Conservation (phyloP, 2,329 filamentous ascomycete genomes). For the Neofusicoccum ribis region DNA sequence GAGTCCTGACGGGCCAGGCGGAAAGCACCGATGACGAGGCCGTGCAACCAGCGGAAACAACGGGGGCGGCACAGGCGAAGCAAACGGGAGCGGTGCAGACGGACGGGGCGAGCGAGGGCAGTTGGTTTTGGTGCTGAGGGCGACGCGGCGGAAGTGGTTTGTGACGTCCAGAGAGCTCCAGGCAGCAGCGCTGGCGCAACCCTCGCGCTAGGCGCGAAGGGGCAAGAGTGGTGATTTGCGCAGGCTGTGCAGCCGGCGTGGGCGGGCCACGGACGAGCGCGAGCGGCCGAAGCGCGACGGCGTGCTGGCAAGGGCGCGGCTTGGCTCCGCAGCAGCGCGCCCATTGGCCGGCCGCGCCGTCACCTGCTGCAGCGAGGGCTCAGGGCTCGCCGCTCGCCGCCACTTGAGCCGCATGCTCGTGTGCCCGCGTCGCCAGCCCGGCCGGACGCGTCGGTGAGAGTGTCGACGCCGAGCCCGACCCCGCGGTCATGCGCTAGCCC, state of each 20-base stretch:
- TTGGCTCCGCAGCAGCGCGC: background rate
- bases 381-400: background rate
- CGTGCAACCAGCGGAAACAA: slow-evolving; percentile 10
- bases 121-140: slow-evolving; percentile 17
- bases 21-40: slow-evolving; percentile 18
- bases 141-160: background rate
- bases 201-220: background rate
- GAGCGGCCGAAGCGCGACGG: slow-evolving; percentile 1
- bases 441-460: background rate
- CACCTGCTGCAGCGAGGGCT: background rate
- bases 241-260: background rate
- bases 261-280: slow-evolving; percentile 2
- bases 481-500: background rate
- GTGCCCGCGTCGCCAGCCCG: background rate
- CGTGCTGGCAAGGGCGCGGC: background rate
- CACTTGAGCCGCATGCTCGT: slow-evolving; percentile 4
- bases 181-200: slow-evolving; percentile 1
- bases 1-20: background rate
- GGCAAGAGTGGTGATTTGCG: background rate
- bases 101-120: slow-evolving; percentile 2
- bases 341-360: background rate
- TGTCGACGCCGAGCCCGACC: background rate
- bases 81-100: background rate
- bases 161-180: slow-evolving; percentile 7
- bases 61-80: background rate